phyloP scores from a whole-genome alignment of 768 basidiomycete genomes.

The Multifurca ochricompacta region DNA sequence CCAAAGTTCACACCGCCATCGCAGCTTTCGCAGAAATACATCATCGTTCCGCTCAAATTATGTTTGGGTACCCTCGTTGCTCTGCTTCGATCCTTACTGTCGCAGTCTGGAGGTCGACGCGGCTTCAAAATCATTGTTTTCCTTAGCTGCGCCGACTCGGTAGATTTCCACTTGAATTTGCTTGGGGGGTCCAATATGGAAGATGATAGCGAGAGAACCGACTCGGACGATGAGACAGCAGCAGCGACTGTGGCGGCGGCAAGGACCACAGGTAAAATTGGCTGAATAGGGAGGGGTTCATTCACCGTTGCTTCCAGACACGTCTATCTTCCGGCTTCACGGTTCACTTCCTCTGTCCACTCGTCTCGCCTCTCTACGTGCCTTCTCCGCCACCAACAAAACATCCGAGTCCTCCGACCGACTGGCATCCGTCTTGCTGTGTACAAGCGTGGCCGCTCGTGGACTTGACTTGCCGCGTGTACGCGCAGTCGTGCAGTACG shows the following conservation, averaged over 20 bases:
- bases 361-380: conserved; percentile 75
- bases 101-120: conserved; percentile 44
- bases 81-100: conserved; percentile 71
- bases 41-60: conserved; percentile 85
- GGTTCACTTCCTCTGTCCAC: conserved; percentile 80
- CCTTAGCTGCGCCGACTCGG: conserved; percentile 94
- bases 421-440: conserved; percentile 70
- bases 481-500: conserved; percentile 90
- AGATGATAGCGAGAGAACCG: conserved; percentile 12
- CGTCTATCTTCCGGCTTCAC: conserved; percentile 82
- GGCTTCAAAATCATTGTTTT: conserved; percentile 87
- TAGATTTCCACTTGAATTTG: conserved; percentile 92
- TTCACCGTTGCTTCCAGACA: conserved; percentile 74
- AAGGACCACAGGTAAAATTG: conserved; percentile 18
- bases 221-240: conserved; percentile 25
- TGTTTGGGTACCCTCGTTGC: conserved; percentile 89
- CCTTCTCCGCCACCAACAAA: conserved; percentile 51
- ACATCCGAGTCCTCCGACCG: conserved; percentile 25
- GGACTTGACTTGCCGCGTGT: conserved; percentile 95
- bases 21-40: conserved; percentile 86
- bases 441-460: conserved; percentile 97
- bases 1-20: conserved; percentile 84
- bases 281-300: conserved; percentile 46
- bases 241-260: conserved; percentile 24
- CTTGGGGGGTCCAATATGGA: conserved; percentile 36